These are phyloP conservation scores for Candida dajiaensis DNA, from an alignment of 805 yeast genomes.

Conservation along the genomic window DNA sequence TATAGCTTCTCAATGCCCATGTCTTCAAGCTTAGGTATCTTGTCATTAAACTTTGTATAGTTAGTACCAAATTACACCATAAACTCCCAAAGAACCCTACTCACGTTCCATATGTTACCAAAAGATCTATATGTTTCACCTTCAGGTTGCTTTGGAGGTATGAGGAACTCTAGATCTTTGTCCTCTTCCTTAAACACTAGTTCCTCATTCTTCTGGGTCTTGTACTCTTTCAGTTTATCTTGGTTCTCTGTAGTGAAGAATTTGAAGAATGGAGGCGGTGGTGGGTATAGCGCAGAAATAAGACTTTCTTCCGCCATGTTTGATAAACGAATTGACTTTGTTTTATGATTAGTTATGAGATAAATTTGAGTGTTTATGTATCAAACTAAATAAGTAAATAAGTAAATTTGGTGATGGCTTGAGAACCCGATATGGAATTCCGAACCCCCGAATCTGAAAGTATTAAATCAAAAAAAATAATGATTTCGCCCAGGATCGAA, in stretches of 20 bases:
- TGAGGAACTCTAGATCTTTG: constrained; percentile 48
- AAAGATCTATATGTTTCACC: constrained; percentile 72
- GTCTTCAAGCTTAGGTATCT: constrained; percentile 66
- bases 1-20: constrained; percentile 78
- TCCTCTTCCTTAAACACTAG: constrained; percentile 30
- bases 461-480: constrained; percentile 4
- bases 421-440: neutral
- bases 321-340: too few relatives aligned
- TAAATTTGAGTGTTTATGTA: too few relatives aligned
- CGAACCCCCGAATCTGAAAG: neutral
- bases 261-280: constrained; percentile 82
- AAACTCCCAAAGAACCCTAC: neutral
- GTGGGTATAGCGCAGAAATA: constrained; percentile 79
- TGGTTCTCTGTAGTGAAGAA: constrained; percentile 68
- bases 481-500: constrained; percentile 99
- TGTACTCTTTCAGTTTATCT: constrained; percentile 30
- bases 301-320: constrained; percentile 19
- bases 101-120: constrained; percentile 81
- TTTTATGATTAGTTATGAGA: too few relatives aligned
- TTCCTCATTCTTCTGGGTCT: constrained; percentile 23
- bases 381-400: neutral
- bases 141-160: constrained; percentile 62
- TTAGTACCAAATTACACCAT: neutral
- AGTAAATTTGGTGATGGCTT: neutral
- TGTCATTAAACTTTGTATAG: constrained; percentile 40